Base-by-base conservation (phyloP, 2,329 filamentous ascomycete species). In the Orbilia ellipsospora region DNA sequence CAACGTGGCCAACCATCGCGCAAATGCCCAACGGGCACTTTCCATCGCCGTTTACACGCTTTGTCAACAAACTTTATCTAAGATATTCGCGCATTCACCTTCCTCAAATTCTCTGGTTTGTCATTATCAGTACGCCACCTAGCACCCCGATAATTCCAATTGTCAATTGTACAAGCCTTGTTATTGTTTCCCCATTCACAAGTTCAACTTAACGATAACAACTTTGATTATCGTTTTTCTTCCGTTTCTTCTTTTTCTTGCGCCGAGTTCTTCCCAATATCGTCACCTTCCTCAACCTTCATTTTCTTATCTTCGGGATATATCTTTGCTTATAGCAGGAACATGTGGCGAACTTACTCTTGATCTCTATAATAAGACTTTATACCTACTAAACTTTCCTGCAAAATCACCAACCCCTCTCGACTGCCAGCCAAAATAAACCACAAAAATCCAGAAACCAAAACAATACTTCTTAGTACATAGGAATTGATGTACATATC, bases 391-490 rank as follows among this genome's bases (percentile, higher is more conserved):
- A 42, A 42, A 15, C 40, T 15, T 42, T 42, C 15, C 40, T 15
- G 40, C 40, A 42, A 42, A 42, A 42, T 42, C 40, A 42, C 40
- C 40, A 42, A 42, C 40, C 40, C 40, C 15, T 42, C 15, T 42
- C 40, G 40, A 42, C 40, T 42, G 40, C 40, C 40, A 42, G 40
- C 40, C 40, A 42, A 42, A 42, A 42, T 42, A 42, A 42, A 42
- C 40, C 40, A 7, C 40, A n/a, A n/a, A 15, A 15, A 7, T 42
- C 40, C 40, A 42, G 40, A 7, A 42, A 42, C 40, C 15, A 42
- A 42, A 42, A 7, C 40, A 42, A 42, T 7, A 15, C 40, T 15
- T 42, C 15, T 42, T 42, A 42, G 40, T 42, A 42, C 40, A 42
- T 42, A 15, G 40, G 40, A 15, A 42, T 42, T 15, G 40, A 42